phyloP scores from a whole-genome alignment of 345 rosid genomes.

The Eucalyptus brandiana region DNA sequence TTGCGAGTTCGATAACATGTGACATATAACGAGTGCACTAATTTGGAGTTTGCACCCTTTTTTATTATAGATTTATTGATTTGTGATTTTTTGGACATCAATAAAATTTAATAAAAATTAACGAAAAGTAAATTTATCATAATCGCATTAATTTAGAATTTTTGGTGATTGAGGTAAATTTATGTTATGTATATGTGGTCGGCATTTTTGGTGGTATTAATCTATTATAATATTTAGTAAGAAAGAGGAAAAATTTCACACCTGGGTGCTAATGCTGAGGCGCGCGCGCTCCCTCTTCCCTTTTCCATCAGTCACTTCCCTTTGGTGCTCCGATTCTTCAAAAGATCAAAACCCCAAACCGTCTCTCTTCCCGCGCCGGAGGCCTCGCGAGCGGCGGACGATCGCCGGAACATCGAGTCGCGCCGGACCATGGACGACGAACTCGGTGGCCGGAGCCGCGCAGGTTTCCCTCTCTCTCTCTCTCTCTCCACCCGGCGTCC shows the following conservation, averaged over 20 bases:
- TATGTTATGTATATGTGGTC: no score
- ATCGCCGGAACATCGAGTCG: background rate
- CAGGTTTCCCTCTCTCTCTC: background rate
- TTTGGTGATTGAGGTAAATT: no score
- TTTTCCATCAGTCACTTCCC: background rate
- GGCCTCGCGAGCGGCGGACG: background rate
- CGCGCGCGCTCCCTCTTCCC: background rate
- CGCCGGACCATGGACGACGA: background rate
- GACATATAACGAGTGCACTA: fast-evolving
- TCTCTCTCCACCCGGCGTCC: background rate
- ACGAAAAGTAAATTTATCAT: no score
- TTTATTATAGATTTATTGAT: no score
- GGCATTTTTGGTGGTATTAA: no score
- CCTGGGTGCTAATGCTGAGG: background rate
- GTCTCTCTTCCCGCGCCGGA: background rate
- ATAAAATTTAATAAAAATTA: no score
- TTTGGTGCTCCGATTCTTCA: background rate
- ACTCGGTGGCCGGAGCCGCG: background rate
- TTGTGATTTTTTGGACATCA: no score
- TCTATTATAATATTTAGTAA: no score
- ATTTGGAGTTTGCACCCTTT: no score
- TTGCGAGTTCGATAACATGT: fast-evolving
- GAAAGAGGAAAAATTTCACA: background rate
- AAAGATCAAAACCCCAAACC: background rate
- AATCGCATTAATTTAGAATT: fast-evolving